A percentile compares a stretch with the other conserved stretches of the same genome.
Conservation (phyloP, 257 asterid species). For the Solanum arcanum region DNA sequence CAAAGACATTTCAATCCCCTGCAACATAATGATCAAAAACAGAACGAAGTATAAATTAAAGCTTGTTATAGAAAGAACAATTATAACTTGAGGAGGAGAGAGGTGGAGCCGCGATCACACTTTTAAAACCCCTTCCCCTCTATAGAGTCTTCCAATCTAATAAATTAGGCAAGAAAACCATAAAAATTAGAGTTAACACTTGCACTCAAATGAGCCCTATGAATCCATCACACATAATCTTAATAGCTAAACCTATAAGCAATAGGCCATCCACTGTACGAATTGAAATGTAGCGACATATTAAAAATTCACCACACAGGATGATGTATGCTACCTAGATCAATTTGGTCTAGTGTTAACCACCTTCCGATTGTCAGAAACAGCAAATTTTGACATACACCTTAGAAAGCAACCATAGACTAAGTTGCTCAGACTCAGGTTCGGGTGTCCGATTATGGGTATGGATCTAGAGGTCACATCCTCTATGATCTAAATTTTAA, state of each 20-base stretch:
- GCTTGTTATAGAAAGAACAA: neutral
- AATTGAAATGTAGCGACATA: neutral
- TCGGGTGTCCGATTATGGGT: neutral
- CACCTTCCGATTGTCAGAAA: neutral
- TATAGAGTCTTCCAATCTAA: neutral
- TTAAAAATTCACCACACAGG: neutral
- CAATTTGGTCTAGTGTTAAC: neutral
- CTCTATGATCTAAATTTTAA: no score
- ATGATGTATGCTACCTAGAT: neutral
- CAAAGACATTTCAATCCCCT: conserved; percentile 81
- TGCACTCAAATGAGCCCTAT: neutral
- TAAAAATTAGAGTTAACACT: neutral
- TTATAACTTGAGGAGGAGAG: neutral
- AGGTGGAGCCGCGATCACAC: neutral
- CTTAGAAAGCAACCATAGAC: neutral
- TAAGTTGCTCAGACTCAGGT: neutral
- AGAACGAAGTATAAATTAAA: neutral
- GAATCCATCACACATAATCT: neutral
- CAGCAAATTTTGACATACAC: neutral
- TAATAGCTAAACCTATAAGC: neutral
- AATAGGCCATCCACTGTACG: neutral
- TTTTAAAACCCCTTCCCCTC: neutral
- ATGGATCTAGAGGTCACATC: no score
- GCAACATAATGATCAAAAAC: conserved; percentile 19
- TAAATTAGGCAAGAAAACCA: neutral